phyloP scores from a whole-genome alignment of 371 early-diverging fungal species.

The Syncephalastrum contaminatum region DNA sequence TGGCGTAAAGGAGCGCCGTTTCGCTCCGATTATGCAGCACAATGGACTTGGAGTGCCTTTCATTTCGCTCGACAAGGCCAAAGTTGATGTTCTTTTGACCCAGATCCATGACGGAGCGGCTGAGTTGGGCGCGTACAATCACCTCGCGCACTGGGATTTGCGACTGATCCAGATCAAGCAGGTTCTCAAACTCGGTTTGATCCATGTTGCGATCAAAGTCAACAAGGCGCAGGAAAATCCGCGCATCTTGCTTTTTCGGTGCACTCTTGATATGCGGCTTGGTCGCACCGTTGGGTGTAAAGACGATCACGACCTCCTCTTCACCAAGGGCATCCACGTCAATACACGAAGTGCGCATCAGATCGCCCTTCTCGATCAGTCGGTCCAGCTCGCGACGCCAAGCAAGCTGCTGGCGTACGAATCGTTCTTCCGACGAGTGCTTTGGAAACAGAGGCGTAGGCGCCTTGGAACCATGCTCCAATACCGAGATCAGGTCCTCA shows the following conservation, averaged over 20 bases:
- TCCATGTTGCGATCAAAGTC: slow-evolving; percentile 78
- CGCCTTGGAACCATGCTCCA: slow-evolving; percentile 66
- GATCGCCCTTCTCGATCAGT: slow-evolving; percentile 66
- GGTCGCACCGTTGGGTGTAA: slow-evolving; percentile 62
- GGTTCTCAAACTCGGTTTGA: slow-evolving; percentile 70
- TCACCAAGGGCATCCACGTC: slow-evolving; percentile 72
- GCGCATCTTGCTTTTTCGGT: slow-evolving; percentile 80
- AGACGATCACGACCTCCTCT: slow-evolving; percentile 75
- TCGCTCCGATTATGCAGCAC: slow-evolving; percentile 91
- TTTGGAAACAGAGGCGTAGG: slow-evolving; percentile 75
- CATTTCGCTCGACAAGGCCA: slow-evolving; percentile 87
- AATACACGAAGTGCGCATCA: slow-evolving; percentile 65
- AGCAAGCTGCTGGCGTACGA: slow-evolving; percentile 75
- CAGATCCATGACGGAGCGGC: slow-evolving; percentile 87
- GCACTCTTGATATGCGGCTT: slow-evolving; percentile 67
- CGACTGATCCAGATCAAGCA: slow-evolving; percentile 55
- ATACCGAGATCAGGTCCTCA: slow-evolving; percentile 59
- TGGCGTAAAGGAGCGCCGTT: slow-evolving; percentile 85
- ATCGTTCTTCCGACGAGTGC: slow-evolving; percentile 77
- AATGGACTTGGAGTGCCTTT: slow-evolving; percentile 84
- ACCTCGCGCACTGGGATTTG: slow-evolving; percentile 94
- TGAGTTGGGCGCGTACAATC: slow-evolving; percentile 82
- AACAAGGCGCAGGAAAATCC: slow-evolving; percentile 72
- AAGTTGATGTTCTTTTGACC: slow-evolving; percentile 97
- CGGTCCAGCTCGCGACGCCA: slow-evolving; percentile 75